Conservation (phyloP, 116 monocot genomes). For the Papilionanthe hybrid region DNA sequence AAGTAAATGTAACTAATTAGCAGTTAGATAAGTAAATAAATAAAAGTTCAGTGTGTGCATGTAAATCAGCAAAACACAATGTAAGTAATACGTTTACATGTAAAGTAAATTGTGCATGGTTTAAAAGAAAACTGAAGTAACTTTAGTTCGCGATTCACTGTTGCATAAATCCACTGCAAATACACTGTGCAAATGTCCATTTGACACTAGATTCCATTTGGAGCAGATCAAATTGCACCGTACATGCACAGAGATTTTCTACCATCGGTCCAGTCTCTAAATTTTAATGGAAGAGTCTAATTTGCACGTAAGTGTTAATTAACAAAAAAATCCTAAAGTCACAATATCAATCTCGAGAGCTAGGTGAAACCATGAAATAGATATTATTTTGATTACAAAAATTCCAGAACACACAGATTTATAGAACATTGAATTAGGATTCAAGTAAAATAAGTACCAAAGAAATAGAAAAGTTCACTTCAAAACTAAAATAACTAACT, state of each 20-base stretch:
- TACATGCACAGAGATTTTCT: slow-evolving; percentile 2
- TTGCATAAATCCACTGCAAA: neutral
- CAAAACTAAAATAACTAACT: slow-evolving; percentile 11
- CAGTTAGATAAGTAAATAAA: too few species aligned
- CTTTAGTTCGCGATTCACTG: neutral
- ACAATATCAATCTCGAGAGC: neutral
- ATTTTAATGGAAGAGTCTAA: neutral
- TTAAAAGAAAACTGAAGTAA: neutral
- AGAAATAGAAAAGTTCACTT: neutral
- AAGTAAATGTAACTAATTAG: too few species aligned
- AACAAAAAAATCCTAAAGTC: neutral
- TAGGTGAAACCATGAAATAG: neutral
- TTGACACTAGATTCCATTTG: neutral
- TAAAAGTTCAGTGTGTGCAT: too few species aligned
- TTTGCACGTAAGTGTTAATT: neutral
- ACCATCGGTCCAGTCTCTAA: neutral
- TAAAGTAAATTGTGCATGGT: too few species aligned
- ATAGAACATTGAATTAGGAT: neutral
- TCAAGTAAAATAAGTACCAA: neutral
- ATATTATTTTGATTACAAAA: slow-evolving; percentile 1
- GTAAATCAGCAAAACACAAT: too few species aligned
- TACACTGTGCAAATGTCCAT: neutral
- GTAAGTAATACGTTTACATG: too few species aligned
- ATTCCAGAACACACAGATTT: slow-evolving; percentile 1
- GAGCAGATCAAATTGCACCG: neutral